Conservation (phyloP, 768 basidiomycete genomes). For the Mrakia blollopis region DNA sequence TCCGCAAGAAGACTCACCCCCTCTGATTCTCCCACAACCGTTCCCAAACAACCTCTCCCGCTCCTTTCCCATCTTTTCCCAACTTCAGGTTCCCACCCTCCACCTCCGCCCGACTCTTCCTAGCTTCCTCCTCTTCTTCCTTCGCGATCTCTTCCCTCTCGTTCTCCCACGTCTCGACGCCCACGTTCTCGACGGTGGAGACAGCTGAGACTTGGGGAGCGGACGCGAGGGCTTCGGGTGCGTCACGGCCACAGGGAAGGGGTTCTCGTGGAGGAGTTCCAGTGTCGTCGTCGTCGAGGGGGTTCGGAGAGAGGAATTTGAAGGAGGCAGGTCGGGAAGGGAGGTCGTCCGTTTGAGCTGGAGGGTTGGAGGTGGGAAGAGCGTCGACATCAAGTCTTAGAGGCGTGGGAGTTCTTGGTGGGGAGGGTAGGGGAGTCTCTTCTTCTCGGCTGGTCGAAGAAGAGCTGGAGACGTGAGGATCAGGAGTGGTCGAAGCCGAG, state of each 20-base stretch:
- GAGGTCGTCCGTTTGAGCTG: not conserved
- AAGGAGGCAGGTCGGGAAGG: not conserved
- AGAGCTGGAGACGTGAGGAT: too few relatives aligned
- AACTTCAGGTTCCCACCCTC: not conserved
- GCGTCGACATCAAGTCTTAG: too few relatives aligned
- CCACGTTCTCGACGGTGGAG: not conserved
- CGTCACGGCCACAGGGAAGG: not conserved
- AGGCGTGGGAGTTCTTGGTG: not conserved
- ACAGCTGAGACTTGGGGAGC: not conserved
- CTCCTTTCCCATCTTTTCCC: not conserved
- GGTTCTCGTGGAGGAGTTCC: not conserved
- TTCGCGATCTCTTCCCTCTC: not conserved
- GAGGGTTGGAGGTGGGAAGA: not conserved
- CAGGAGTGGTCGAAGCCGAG: not conserved
- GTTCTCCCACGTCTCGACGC: not conserved
- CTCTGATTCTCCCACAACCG: slow-evolving; percentile 31
- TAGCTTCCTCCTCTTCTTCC: not conserved
- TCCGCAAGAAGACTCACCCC: not conserved
- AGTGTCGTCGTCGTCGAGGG: not conserved
- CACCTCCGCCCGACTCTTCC: not conserved
- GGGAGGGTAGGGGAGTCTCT: not conserved
- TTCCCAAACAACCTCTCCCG: slow-evolving; percentile 29
- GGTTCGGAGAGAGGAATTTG: not conserved
- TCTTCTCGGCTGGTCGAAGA: not conserved
- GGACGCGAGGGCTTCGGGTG: not conserved